Percentiles rank a stretch among this genome's conserved stretches.
Evolutionary conservation across 2,329 filamentous ascomycete genomes (phyloP).

Genomic region (Ustulina deusta): DNA sequence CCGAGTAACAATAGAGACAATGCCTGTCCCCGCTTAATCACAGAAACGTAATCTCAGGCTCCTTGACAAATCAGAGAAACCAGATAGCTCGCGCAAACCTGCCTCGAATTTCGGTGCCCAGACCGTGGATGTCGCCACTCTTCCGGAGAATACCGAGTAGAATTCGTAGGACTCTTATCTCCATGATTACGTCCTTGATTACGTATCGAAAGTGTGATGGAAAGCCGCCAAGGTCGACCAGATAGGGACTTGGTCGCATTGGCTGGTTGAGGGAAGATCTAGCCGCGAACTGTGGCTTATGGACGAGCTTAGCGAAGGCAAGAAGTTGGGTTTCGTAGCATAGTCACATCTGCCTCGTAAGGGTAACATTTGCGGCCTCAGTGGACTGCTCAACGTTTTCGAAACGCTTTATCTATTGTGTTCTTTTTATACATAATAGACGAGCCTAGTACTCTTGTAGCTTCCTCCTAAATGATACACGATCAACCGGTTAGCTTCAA

Average conservation of each 20-base stretch:
- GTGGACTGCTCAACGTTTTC: too few species aligned
- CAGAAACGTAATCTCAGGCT: neutral
- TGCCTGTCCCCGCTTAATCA: neutral
- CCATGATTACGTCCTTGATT: neutral
- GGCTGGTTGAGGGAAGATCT: neutral
- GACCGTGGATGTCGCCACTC: neutral
- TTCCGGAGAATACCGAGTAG: neutral
- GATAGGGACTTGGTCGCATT: neutral
- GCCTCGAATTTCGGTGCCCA: neutral
- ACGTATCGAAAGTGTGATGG: neutral
- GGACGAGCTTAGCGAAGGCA: neutral
- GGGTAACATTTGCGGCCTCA: too few species aligned
- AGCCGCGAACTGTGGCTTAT: neutral
- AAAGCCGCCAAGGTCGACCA: neutral
- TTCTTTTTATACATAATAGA: neutral
- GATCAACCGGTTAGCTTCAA: neutral
- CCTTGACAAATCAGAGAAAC: neutral
- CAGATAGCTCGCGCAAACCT: neutral
- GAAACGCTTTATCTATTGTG: too few species aligned
- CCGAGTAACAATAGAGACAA: too few species aligned
- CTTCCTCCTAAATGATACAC: neutral
- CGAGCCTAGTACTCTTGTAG: neutral
- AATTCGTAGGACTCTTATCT: neutral
- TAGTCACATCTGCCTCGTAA: too few species aligned
- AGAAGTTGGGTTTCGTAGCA: too few species aligned